Conservation (phyloP, 2,329 filamentous ascomycete genomes). For the Leptodontidium sp. region DNA sequence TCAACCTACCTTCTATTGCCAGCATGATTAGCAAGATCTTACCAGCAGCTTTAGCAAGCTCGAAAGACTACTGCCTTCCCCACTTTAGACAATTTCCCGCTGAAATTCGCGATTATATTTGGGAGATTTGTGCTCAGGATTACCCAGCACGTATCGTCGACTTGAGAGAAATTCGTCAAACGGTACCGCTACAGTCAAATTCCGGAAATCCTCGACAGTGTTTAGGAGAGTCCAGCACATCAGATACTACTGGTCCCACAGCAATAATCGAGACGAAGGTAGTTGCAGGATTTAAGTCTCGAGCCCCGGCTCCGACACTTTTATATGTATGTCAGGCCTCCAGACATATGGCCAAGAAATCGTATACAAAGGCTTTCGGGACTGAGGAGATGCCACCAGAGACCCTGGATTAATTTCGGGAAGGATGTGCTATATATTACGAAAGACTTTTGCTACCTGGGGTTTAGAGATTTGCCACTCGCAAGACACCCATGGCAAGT, state of each 20-base stretch:
- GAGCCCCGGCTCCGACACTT: not conserved
- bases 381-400: conserved; percentile 1
- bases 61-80: not conserved
- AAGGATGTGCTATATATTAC: conserved; percentile 7
- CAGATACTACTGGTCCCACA: conserved; percentile 2
- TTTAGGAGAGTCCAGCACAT: not conserved
- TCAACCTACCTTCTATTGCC: not conserved
- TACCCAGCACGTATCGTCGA: not conserved
- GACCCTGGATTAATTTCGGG: not conserved
- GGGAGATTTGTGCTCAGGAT: not conserved
- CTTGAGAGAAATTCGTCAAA: not conserved
- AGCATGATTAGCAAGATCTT: not conserved
- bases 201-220: not conserved
- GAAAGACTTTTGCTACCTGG: not conserved
- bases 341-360: not conserved
- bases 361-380: conserved; percentile 6
- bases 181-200: not conserved
- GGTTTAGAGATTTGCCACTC: not conserved
- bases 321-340: not conserved
- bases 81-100: not conserved
- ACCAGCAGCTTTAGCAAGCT: not conserved
- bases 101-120: not conserved
- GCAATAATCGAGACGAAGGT: not conserved
- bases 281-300: not conserved
- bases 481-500: not conserved